Base-by-base conservation (phyloP, 2,329 filamentous ascomycete species). In the Beauveria australis region DNA sequence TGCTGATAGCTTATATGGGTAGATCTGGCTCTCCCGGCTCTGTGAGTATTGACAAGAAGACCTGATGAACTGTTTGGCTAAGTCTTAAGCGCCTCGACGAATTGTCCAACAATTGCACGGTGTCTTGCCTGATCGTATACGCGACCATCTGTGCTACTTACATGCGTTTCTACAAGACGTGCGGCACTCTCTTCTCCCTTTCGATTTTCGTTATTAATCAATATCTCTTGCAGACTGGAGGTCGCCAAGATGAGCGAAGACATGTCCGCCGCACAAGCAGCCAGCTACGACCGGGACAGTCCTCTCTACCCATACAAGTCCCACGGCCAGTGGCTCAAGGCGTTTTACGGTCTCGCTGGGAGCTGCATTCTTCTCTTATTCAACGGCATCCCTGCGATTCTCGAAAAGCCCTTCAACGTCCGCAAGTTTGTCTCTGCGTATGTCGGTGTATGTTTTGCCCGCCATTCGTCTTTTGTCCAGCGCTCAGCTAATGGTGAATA, bases 111-210 rank as follows among this genome's bases (percentile, higher is more conserved):
- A 74, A 74, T 52, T 73, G 70, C 58, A 72, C 72, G 1, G 72
- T 74, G 6, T 73, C 74, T 14, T 74, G 70, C 63, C 64, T 76
- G n/a, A 73, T 76, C 47, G 73, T 76, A 2, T 77, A 75, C 52
- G 66, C 68, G 22, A 70, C 71, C 16, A 74, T 77, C 18, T 76
- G 74, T 57, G 73, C 70, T 24, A 74, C 75, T 0, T 77, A 76
- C 66, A 67, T 77, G 43, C 70, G 63, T 30, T 75, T 75, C 63
- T 75, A 70, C 65, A 68, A 69, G 58, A 72, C 70, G 74, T 76
- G 65, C 54, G 66, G 63, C 16, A 33, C 65, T 62, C 19, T 26
- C 41, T 26, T 26, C 5, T 19, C 1, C n/a, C n/a, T 24, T 51
- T 26, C 19, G 3, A 5, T 16, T 16, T 6, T 28, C 28, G 12